Evolutionary conservation across 805 yeast species (phyloP).

Genomic region (Kodamaea neixiangensis): DNA sequence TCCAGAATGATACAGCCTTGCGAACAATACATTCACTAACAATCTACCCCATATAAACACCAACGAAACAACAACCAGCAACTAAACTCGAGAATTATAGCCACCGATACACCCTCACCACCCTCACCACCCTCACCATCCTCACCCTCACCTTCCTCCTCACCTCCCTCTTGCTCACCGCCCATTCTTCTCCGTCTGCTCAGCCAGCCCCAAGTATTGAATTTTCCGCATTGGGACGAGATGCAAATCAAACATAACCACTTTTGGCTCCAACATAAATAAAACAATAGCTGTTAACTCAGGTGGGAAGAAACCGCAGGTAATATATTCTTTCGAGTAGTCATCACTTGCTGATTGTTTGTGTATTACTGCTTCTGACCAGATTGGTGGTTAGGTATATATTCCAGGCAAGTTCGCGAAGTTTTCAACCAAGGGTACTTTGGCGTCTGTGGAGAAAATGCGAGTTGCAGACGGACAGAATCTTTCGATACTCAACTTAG

Average conservation of each 20-base stretch:
- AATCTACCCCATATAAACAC: too few species aligned
- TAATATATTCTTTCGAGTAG: not conserved
- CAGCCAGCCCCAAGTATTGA: not conserved
- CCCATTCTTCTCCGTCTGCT: not conserved
- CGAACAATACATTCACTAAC: too few species aligned
- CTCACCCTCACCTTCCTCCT: too few species aligned
- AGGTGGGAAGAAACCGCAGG: not conserved
- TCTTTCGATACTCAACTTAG: conserved; percentile 25
- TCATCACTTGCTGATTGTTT: not conserved
- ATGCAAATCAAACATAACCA: not conserved
- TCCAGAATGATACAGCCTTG: too few species aligned
- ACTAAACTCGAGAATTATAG: too few species aligned
- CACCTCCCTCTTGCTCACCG: not conserved
- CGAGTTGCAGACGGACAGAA: conserved; percentile 1
- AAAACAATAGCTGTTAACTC: not conserved
- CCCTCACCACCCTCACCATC: too few species aligned
- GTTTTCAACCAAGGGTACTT: not conserved
- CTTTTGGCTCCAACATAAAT: not conserved
- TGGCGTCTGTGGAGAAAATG: not conserved
- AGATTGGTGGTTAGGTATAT: not conserved
- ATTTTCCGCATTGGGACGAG: not conserved
- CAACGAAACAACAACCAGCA: not conserved
- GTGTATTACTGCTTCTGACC: not conserved
- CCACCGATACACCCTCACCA: not conserved
- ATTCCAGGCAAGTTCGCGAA: not conserved